Conservation (phyloP, 116 monocot species). For the Iris pallida region DNA sequence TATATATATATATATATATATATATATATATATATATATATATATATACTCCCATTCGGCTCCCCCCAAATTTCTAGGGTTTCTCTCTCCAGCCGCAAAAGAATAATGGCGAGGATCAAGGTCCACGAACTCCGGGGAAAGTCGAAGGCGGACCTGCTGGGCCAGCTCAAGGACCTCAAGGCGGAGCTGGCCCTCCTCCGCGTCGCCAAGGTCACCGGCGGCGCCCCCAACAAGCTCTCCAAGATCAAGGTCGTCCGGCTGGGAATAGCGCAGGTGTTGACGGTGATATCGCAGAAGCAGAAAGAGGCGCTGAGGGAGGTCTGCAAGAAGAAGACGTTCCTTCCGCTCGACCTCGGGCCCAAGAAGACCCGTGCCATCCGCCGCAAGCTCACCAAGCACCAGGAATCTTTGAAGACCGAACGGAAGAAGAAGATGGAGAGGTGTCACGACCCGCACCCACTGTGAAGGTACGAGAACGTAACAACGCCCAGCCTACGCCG, state of each 20-base stretch:
- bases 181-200: slow-evolving; percentile 54
- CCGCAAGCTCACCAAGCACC: slow-evolving; percentile 45
- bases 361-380: slow-evolving; percentile 59
- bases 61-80: no score
- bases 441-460: no score
- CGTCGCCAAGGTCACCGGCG: slow-evolving; percentile 61
- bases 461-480: no score
- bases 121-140: slow-evolving; percentile 47
- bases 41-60: no score
- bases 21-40: no score
- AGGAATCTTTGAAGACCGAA: no score
- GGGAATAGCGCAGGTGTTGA: slow-evolving; percentile 25
- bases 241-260: slow-evolving; percentile 47
- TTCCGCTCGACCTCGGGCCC: slow-evolving; percentile 57
- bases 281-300: slow-evolving; percentile 46
- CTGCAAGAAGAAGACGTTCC: slow-evolving; percentile 47
- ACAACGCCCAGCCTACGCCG: no score
- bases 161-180: slow-evolving; percentile 57
- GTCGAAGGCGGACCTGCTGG: slow-evolving; percentile 47
- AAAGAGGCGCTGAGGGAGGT: slow-evolving; percentile 50
- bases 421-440: no score
- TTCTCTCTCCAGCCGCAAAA: no score
- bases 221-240: slow-evolving; percentile 60
- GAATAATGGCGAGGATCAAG: slow-evolving; percentile 9
- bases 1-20: no score